Percentiles rank a stretch among this genome's conserved stretches.
These are phyloP conservation scores for Camelina neglecta DNA, from an alignment of 345 rosid genomes.

Conservation along the genomic window DNA sequence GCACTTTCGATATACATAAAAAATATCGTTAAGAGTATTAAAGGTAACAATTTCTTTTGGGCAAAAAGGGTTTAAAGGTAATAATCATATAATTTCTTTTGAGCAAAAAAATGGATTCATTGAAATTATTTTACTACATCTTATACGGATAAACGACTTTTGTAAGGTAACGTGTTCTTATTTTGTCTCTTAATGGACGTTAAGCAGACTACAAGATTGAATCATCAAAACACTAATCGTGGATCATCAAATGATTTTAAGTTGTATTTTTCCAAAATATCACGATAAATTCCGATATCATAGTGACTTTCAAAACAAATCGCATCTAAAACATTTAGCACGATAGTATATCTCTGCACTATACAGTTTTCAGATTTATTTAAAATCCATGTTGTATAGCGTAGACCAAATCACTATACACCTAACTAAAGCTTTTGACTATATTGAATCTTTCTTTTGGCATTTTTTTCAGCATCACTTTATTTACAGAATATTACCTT, in stretches of 20 bases:
- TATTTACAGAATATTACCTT: slow-evolving; percentile 32
- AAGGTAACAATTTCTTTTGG: too few species aligned
- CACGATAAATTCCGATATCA: neutral
- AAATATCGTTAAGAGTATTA: too few species aligned
- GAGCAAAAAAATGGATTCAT: too few species aligned
- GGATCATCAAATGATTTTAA: neutral
- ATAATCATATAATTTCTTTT: too few species aligned
- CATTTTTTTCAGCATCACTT: slow-evolving; percentile 27
- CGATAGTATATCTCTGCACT: neutral
- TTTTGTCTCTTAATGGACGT: too few species aligned
- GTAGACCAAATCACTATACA: neutral
- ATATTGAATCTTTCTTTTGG: slow-evolving; percentile 21
- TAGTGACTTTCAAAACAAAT: neutral
- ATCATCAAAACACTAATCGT: too few species aligned
- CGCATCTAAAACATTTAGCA: neutral
- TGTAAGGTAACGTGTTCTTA: too few species aligned
- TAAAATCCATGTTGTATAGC: neutral
- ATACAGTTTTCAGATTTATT: neutral
- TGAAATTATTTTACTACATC: too few species aligned
- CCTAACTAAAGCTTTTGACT: neutral
- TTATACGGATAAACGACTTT: too few species aligned
- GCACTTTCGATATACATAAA: too few species aligned
- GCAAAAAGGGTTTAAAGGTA: too few species aligned
- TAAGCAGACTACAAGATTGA: too few species aligned
- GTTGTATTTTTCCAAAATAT: neutral